Conservation (phyloP, 805 yeast species). For the Candida glaebosa region DNA sequence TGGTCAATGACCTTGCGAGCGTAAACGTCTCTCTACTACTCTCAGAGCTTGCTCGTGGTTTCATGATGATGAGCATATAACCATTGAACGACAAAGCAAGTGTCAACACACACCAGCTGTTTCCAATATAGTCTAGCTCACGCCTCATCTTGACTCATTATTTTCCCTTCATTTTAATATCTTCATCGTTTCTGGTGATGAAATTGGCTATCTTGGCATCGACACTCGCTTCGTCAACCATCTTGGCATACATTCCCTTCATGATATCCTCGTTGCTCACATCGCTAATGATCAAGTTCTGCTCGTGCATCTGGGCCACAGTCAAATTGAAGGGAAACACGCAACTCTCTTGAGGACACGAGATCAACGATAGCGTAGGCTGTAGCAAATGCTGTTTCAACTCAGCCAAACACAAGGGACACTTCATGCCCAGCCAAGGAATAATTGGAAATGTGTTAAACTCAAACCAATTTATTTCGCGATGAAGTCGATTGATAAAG, state of each 20-base stretch:
- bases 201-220: conserved; percentile 24
- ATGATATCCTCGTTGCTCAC: conserved; percentile 23
- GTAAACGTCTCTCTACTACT: too few species aligned
- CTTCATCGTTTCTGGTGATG: conserved; percentile 18
- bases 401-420: conserved; percentile 27
- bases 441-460: neutral
- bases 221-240: conserved; percentile 21
- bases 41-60: too few species aligned
- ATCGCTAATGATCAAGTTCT: conserved; percentile 17
- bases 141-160: neutral
- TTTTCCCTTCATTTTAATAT: conserved; percentile 5
- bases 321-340: conserved; percentile 32
- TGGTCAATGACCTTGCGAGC: too few species aligned
- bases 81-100: too few species aligned
- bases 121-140: too few species aligned
- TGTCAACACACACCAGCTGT: too few species aligned
- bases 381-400: conserved; percentile 24
- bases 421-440: conserved; percentile 14
- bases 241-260: conserved; percentile 21
- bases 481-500: too few species aligned
- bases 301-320: conserved; percentile 23
- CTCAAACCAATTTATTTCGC: neutral
- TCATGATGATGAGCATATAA: too few species aligned
- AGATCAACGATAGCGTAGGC: conserved; percentile 21
- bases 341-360: conserved; percentile 27